Base-by-base conservation (phyloP, 2,329 filamentous ascomycete genomes). In the Elsinoe fawcettii region DNA sequence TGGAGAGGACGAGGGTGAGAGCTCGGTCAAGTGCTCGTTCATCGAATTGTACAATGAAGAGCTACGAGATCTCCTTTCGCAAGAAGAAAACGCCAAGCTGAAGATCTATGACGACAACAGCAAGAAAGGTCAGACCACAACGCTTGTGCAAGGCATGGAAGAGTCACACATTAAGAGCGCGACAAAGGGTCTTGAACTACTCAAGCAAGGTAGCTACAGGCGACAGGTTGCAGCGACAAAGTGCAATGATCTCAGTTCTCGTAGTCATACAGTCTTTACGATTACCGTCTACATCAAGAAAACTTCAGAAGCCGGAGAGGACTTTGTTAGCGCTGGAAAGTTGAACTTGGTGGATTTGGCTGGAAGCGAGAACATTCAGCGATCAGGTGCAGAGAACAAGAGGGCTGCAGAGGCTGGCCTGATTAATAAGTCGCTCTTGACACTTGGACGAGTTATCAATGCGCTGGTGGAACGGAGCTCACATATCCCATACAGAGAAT, bases 181-280 rank as follows among this genome's bases (percentile, higher is more conserved):
- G 0, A 79, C 82, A 11, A 87, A 90, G 53, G 93, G 93, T 60
- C 91, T 99, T 71, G 87, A 88, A 72, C 80, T 96, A 61, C 81
- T 99, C 46, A 89, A 93, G 65, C 81, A 86, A 62, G 95, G 93
- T 61, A 96, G 90, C 71, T 80, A 93, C 73, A 95, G 91, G 72
- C 87, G 93, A 51, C 93, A 99, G 72, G 93, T 99, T n/a, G 95
- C 93, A 5, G 90, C 95, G 3, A 99, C 93, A n/a, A 97, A 97
- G 73, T 99, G 93, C 80, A 99, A 99, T 70, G 93, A 99, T 66
- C 82, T 97, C 57, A 96, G 91, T 73, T 96, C 91, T 65, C 85
- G 93, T 70, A 96, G 91, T 75, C 95, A 99, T 69, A 99, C 93
- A 0, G 87, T 99, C 20, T 99, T 99, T 68, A 97, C 93, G 6